Evolutionary conservation across 2,329 filamentous ascomycete genomes (phyloP), one percentile per base, ranked within the genome.

Genomic region (Diaporthe sp.): DNA sequence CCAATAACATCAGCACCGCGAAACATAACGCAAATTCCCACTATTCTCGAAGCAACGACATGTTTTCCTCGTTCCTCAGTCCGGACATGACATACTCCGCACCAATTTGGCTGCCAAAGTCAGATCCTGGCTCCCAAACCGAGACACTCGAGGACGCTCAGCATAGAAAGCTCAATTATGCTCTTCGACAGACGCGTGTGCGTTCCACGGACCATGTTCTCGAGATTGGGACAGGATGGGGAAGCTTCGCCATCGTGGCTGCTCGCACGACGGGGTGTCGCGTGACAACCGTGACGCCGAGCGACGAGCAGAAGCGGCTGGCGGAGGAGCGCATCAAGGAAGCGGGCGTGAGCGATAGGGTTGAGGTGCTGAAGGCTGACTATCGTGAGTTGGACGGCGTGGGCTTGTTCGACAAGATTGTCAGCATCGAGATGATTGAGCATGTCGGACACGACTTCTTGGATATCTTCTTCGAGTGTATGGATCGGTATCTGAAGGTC

Each of bases 351-450:
- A 22, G 42, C 15, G 58, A 68, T 28, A 58, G n/a, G 42, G 70
- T 76, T 35, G 25, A 47, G 22, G 73, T 76, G 12, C 30, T 76
- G 33, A 67, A 70, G 61, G 67, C 60, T 8, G 75, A 76, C 45
- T 76, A 76, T 25, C 75, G 75, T 9, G 73, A 76, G 52, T 45
- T 76, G n/a, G 38, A 28, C 15, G 38, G 40, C 22, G 1, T 66
- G 33, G 57, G 52, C 9, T 38, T 33, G 7, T 73, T 76, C 7
- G 73, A 75, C 64, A 76, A 76, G 70, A 68, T 76, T 15, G 73
- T 76, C 5, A 76, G 75, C 70, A 76, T 76, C 57, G 75, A 76
- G 73, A 76, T 76, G 75, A 75, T 76, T 19, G 75, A 76, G 42
- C 75, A 76, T 17, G 75, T 76, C 5, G 75, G 73, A 9, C 73